Percentiles rank a stretch among this genome's conserved stretches.
Evolutionary conservation across 768 basidiomycete species (phyloP).

Genomic region (Dendrothele bispora): DNA sequence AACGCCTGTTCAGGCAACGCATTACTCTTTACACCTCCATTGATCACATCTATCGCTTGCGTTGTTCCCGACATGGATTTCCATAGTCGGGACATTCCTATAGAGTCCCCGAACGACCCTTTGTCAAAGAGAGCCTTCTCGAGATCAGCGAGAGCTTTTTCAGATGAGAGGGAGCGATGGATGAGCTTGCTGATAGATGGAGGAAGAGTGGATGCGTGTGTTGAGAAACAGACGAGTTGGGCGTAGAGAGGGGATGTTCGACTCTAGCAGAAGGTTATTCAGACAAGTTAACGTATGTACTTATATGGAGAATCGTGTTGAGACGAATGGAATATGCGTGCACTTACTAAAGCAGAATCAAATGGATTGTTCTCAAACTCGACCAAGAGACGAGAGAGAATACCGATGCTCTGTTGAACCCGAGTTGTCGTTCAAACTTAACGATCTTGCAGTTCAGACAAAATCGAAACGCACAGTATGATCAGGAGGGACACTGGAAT

Average conservation of each 20-base stretch:
- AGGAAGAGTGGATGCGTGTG: slow-evolving; percentile 58
- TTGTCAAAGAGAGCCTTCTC: slow-evolving; percentile 46
- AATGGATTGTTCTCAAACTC: slow-evolving; percentile 69
- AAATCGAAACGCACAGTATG: slow-evolving; percentile 70
- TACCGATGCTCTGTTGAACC: slow-evolving; percentile 68
- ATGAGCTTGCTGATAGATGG: slow-evolving; percentile 46
- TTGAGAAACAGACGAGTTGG: slow-evolving; percentile 64
- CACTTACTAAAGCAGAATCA: slow-evolving; percentile 46
- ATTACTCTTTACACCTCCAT: slow-evolving; percentile 71
- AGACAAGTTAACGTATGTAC: no score
- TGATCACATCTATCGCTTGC: slow-evolving; percentile 72
- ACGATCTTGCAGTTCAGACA: no score
- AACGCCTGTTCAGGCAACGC: slow-evolving; percentile 76
- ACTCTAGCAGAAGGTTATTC: slow-evolving; percentile 30
- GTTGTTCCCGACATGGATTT: slow-evolving; percentile 64
- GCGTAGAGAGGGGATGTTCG: slow-evolving; percentile 59
- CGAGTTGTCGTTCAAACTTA: no score
- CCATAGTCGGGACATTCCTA: no score
- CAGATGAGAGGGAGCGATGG: slow-evolving; percentile 43
- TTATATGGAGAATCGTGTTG: neutral
- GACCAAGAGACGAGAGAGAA: slow-evolving; percentile 70
- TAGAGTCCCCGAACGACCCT: slow-evolving; percentile 27
- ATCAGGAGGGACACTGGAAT: slow-evolving; percentile 79
- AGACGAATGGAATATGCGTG: no score
- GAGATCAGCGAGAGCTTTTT: slow-evolving; percentile 51